Evolutionary conservation across 139 green algal species (phyloP), one percentile per base, ranked within the genome.

Genomic region (Mychonastes homosphaera): DNA sequence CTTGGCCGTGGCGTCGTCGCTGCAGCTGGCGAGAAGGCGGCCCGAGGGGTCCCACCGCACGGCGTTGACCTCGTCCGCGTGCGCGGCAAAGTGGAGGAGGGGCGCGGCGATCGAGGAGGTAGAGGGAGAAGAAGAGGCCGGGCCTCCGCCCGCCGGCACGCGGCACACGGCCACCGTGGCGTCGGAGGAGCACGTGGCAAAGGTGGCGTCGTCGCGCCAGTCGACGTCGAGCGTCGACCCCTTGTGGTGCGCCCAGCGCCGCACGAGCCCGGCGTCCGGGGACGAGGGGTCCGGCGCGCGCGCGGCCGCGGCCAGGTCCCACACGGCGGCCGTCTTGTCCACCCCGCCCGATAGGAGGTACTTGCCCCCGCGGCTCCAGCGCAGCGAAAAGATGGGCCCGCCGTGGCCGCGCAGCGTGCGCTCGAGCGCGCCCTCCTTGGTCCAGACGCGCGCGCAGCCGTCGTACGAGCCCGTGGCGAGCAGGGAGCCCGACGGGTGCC

Each of bases 201-300:
- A 97, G 4, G 77, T 79, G 36, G 38, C 77, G 71, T 90, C 83
- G 76, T 86, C 90, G 45, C 84, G 72, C 89, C 89, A 96, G 74
- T 95, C 89, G 39, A 92, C 87, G 56, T 97, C 89, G 65, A 97
- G 67, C 3, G 78, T 85, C 3, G 88, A n/a, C n/a, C n/a, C n/a
- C n/a, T n/a, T n/a, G n/a, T 58, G 62, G n/a, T n/a, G n/a, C n/a
- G n/a, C n/a, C n/a, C n/a, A n/a, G n/a, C n/a, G n/a, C n/a, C n/a
- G n/a, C n/a, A n/a, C n/a, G n/a, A n/a, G n/a, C n/a, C n/a, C n/a
- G n/a, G n/a, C n/a, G n/a, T n/a, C n/a, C n/a, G n/a, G n/a, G n/a
- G n/a, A n/a, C n/a, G n/a, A n/a, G n/a, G n/a, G n/a, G n/a, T n/a
- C n/a, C n/a, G n/a, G n/a, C n/a, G n/a, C n/a, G n/a, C n/a, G n/a